Percentiles rank a stretch among this genome's conserved stretches.
These are phyloP conservation scores for Panus rudis DNA, from an alignment of 768 basidiomycete genomes.

Conservation along the genomic window DNA sequence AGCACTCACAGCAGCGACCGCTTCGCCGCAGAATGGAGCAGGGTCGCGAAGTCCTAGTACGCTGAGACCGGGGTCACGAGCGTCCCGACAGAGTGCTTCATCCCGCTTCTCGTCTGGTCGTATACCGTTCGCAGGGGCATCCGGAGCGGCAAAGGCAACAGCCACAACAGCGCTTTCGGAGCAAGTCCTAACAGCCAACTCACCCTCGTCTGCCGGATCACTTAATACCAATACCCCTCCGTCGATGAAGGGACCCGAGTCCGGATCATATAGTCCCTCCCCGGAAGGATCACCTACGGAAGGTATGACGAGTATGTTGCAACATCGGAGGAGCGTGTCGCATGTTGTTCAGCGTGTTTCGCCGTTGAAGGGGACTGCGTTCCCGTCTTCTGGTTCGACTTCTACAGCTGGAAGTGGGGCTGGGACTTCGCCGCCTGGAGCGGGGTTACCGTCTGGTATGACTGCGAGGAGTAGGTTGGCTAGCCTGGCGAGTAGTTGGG, in stretches of 20 bases:
- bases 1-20: conserved; percentile 26
- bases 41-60: conserved; percentile 35
- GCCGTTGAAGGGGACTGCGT: conserved; percentile 28
- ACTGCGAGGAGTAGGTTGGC: conserved; percentile 24
- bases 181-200: conserved; percentile 38
- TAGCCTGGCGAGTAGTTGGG: conserved; percentile 45
- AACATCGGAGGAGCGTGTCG: conserved; percentile 48
- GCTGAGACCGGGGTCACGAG: conserved; percentile 64
- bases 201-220: conserved; percentile 27
- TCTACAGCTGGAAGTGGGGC: conserved; percentile 14
- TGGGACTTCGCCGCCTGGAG: too few relatives aligned
- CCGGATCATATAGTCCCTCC: conserved; percentile 32
- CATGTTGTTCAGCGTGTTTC: conserved; percentile 49
- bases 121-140: conserved; percentile 49
- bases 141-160: conserved; percentile 46
- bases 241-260: conserved; percentile 2
- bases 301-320: conserved; percentile 42
- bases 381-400: conserved; percentile 22
- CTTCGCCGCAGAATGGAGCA: conserved; percentile 11
- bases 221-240: conserved; percentile 8
- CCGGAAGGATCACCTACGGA: conserved; percentile 58
- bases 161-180: conserved; percentile 66
- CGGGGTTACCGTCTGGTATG: not conserved
- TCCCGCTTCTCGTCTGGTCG: conserved; percentile 63
- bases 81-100: conserved; percentile 60